phyloP scores from a whole-genome alignment of 768 basidiomycete genomes.

The Boletus fagicola region DNA sequence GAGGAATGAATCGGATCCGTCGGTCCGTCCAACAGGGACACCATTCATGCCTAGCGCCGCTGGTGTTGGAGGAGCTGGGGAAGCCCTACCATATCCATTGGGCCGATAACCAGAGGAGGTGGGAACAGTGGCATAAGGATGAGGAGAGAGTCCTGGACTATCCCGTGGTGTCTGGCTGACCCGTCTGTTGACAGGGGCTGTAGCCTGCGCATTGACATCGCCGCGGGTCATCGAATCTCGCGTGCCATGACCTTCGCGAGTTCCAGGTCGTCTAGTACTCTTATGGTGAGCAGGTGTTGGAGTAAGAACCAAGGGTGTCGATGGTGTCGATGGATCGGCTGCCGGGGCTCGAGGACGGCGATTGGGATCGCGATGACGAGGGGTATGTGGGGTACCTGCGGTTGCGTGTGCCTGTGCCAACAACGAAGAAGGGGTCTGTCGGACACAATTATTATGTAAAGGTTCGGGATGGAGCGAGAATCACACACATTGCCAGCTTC shows the following conservation, averaged over 20 bases:
- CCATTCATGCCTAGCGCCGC: slow-evolving; percentile 38
- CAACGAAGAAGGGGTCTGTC: slow-evolving; percentile 43
- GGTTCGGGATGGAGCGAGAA: background rate
- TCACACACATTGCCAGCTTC: slow-evolving; percentile 77
- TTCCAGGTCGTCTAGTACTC: slow-evolving; percentile 47
- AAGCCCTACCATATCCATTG: slow-evolving; percentile 55
- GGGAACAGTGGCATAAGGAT: slow-evolving; percentile 72
- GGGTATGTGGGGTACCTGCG: slow-evolving; percentile 52
- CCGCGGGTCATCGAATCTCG: slow-evolving; percentile 49
- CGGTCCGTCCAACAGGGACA: slow-evolving; percentile 43
- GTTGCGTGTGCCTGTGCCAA: slow-evolving; percentile 55
- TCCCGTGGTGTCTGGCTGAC: slow-evolving; percentile 63
- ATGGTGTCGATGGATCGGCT: slow-evolving; percentile 53
- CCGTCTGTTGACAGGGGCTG: slow-evolving; percentile 65
- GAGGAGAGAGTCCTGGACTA: slow-evolving; percentile 48
- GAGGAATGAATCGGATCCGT: slow-evolving; percentile 66
- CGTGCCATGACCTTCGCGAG: slow-evolving; percentile 44
- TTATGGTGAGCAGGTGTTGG: slow-evolving; percentile 70
- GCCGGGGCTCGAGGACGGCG: slow-evolving; percentile 48
- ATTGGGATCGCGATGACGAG: slow-evolving; percentile 54
- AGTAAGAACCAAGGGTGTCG: slow-evolving; percentile 59
- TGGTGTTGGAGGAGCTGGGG: slow-evolving; percentile 41
- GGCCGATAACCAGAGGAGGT: slow-evolving; percentile 56
- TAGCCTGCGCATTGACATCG: slow-evolving; percentile 58
- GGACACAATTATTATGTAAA: slow-evolving; percentile 7